phyloP scores from a whole-genome alignment of 2,329 filamentous ascomycete species.

The Hypoxylon sp. region DNA sequence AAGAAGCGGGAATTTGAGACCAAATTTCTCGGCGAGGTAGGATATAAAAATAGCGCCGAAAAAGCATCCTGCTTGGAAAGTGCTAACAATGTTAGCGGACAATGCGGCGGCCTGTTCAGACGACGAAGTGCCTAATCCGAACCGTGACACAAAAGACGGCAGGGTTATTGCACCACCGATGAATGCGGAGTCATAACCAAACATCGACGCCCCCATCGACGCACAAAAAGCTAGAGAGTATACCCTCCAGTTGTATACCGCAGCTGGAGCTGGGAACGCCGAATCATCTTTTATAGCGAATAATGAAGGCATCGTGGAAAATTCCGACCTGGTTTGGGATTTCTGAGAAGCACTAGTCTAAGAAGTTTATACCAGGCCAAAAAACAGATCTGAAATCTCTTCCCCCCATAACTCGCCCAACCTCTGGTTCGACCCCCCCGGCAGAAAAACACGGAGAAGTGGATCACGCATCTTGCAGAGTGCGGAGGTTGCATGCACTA shows the following conservation, averaged over 20 bases:
- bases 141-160: slow-evolving; percentile 73
- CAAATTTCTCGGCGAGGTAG: slow-evolving; percentile 70
- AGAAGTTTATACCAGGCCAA: neutral
- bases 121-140: slow-evolving; percentile 65
- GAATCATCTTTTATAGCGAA: slow-evolving; percentile 22
- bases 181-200: slow-evolving; percentile 69
- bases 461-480: slow-evolving; percentile 2
- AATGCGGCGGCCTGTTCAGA: slow-evolving; percentile 63
- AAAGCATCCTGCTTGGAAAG: slow-evolving; percentile 75
- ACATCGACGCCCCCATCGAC: slow-evolving; percentile 50
- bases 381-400: neutral
- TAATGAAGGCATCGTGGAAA: slow-evolving; percentile 12
- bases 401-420: neutral
- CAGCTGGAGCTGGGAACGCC: slow-evolving; percentile 23
- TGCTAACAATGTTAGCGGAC: slow-evolving; percentile 75
- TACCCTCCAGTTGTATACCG: slow-evolving; percentile 32
- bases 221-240: slow-evolving; percentile 35
- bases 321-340: neutral
- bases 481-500: slow-evolving; percentile 9
- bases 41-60: slow-evolving; percentile 76
- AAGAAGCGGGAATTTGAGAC: slow-evolving; percentile 68
- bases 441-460: slow-evolving; percentile 6
- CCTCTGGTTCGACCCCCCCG: neutral
- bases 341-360: neutral
- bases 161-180: slow-evolving; percentile 77